Base-by-base conservation (phyloP, 2,329 filamentous ascomycete species). In the Claviceps sp. region DNA sequence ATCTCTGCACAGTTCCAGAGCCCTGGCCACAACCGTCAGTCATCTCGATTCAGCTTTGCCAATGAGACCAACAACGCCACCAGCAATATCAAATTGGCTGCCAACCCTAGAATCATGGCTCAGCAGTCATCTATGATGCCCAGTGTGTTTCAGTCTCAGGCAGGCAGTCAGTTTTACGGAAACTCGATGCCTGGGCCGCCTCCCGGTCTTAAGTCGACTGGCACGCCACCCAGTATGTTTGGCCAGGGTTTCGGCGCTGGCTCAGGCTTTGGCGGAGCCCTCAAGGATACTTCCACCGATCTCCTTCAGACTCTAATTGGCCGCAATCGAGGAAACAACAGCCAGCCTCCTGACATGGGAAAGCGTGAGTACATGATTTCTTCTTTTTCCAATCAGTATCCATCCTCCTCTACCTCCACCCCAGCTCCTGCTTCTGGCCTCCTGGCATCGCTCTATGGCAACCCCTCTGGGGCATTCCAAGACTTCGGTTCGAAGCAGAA, bases 351-450 rank as follows among this genome's bases (percentile, higher is more conserved):
- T 72, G 89, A 95, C 74, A 79, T 83, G 71, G 84, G 83, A 82
- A 95, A 95, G 89, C 89, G 89, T 95, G 89, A 95, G 89, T 95
- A 86, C 78, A 85, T 89, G 78, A 86, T 90, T 82, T 87, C 89
- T 84, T 87, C 85, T 75, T 87, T 90, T 74, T 83, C 87, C 73
- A 87, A 87, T 70, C 86, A 90, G 77, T 87, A 88, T 74, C 85
- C 84, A 73, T 77, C 82, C 73, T 87, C 85, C 75, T 75, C 84
- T 75, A 84, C 81, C 75, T 87, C 85, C 70, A 85, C 84, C 74
- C 83, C 84, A 73, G 85, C 84, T 83, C 85, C 86, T 87, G 85
- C 87, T 82, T 84, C 88, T 77, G 84, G 85, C 77, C 85, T 90
- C 78, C 78, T 91, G 76, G 85, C 81, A 80, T 87, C 87, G 80